Conservation (phyloP, 2,329 filamentous ascomycete genomes). For the Dryadomyces quercivorus region DNA sequence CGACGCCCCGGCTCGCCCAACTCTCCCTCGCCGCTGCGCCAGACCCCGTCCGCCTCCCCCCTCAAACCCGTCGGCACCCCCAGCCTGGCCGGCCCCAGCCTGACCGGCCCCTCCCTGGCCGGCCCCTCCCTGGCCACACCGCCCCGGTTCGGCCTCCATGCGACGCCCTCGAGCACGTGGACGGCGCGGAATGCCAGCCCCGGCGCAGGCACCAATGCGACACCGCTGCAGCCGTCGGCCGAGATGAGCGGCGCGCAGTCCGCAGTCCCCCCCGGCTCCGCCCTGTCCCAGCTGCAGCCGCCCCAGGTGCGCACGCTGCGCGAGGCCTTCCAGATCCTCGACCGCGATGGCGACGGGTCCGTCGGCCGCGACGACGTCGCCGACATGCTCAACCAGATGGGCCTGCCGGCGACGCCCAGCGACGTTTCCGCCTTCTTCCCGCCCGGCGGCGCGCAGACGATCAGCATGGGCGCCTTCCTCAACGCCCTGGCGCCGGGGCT, state of each 20-base stretch:
- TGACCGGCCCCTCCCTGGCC: no score
- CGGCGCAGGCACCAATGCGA: no score
- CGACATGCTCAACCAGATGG: constrained; percentile 78
- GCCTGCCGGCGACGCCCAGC: constrained; percentile 58
- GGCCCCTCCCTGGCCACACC: neutral
- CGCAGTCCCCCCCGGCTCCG: constrained; percentile 32
- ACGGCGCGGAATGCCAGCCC: constrained; percentile 21
- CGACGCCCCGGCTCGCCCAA: constrained; percentile 49
- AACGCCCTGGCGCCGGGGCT: constrained; percentile 68
- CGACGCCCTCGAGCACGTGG: constrained; percentile 23
- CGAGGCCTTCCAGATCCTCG: constrained; percentile 87
- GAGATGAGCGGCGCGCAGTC: constrained; percentile 12
- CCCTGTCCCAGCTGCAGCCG: constrained; percentile 63
- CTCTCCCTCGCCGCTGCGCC: constrained; percentile 53
- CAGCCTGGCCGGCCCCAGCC: no score
- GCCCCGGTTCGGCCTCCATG: neutral
- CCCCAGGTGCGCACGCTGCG: constrained; percentile 77
- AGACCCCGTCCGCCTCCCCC: constrained; percentile 53
- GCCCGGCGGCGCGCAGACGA: constrained; percentile 54
- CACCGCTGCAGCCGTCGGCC: constrained; percentile 23
- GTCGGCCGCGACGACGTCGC: constrained; percentile 74
- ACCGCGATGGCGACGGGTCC: constrained; percentile 74
- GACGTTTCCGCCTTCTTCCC: constrained; percentile 78
- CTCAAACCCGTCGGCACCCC: constrained; percentile 23
- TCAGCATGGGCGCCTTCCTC: constrained; percentile 77